Percentiles rank a stretch among this genome's conserved stretches.
Conservation (phyloP, 371 early-diverging fungal genomes). For the Mucor irregularis region DNA sequence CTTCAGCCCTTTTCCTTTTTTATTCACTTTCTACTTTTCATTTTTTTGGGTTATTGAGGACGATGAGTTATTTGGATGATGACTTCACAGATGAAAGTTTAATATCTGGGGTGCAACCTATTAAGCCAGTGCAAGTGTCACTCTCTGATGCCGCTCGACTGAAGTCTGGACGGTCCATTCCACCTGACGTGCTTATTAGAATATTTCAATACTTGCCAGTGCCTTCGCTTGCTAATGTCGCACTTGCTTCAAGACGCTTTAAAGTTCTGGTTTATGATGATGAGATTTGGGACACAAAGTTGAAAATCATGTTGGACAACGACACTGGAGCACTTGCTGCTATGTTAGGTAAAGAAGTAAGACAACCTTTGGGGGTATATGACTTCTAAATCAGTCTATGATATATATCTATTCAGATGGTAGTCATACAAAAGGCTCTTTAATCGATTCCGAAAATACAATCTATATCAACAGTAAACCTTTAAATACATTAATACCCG, state of each 20-base stretch:
- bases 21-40: no score
- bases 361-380: no score
- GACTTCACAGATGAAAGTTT: no score
- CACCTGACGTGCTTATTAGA: constrained; percentile 52
- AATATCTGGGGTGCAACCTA: no score
- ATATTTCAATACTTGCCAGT: constrained; percentile 55
- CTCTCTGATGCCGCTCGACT: not conserved
- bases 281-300: constrained; percentile 62
- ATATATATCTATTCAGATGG: not conserved
- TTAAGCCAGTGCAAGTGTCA: no score
- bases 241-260: constrained; percentile 58
- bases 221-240: constrained; percentile 47
- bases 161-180: constrained; percentile 18
- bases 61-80: no score
- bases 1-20: no score
- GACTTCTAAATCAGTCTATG: not conserved
- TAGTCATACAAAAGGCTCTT: constrained; percentile 18
- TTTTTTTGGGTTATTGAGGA: no score
- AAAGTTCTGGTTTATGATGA: constrained; percentile 68
- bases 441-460: constrained; percentile 35
- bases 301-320: constrained; percentile 38
- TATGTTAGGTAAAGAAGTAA: constrained; percentile 17
- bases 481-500: constrained; percentile 56
- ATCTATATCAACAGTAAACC: constrained; percentile 52
- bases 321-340: constrained; percentile 36